phyloP scores from a whole-genome alignment of 495 filamentous ascomycete species.

The Xanthoparmelia taractica region DNA sequence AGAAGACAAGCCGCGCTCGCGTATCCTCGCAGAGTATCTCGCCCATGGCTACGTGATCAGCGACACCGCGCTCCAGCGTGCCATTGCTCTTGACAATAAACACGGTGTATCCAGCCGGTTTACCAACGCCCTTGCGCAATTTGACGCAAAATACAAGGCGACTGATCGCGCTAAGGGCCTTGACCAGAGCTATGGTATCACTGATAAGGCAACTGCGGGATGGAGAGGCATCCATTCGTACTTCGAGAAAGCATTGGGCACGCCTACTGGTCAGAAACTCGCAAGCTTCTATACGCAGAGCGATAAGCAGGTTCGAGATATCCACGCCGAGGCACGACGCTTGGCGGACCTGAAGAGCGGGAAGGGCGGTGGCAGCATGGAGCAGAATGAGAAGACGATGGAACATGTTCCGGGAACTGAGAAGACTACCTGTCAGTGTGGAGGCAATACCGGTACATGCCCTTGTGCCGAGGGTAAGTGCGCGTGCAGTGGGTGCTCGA shows the following conservation, averaged over 20 bases:
- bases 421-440: constrained; percentile 28
- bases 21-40: constrained; percentile 91
- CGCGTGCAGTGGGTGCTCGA: constrained; percentile 27
- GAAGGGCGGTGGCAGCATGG: constrained; percentile 44
- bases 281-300: constrained; percentile 75
- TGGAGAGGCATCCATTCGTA: constrained; percentile 66
- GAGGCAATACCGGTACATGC: constrained; percentile 24
- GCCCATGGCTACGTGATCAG: constrained; percentile 86
- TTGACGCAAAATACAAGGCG: constrained; percentile 77
- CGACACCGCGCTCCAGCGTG: constrained; percentile 74
- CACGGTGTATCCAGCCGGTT: constrained; percentile 78
- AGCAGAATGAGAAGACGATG: constrained; percentile 25
- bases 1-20: constrained; percentile 88
- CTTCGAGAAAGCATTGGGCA: constrained; percentile 84
- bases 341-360: constrained; percentile 78
- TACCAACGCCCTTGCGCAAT: constrained; percentile 58
- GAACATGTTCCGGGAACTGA: constrained; percentile 25
- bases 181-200: constrained; percentile 68
- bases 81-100: constrained; percentile 82
- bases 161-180: constrained; percentile 67
- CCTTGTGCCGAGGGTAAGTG: constrained; percentile 27
- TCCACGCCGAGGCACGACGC: constrained; percentile 80
- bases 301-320: constrained; percentile 81
- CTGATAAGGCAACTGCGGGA: constrained; percentile 52
- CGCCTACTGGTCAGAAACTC: constrained; percentile 77